Conservation (phyloP, 768 basidiomycete genomes). For the Guyanaporus albipodus region DNA sequence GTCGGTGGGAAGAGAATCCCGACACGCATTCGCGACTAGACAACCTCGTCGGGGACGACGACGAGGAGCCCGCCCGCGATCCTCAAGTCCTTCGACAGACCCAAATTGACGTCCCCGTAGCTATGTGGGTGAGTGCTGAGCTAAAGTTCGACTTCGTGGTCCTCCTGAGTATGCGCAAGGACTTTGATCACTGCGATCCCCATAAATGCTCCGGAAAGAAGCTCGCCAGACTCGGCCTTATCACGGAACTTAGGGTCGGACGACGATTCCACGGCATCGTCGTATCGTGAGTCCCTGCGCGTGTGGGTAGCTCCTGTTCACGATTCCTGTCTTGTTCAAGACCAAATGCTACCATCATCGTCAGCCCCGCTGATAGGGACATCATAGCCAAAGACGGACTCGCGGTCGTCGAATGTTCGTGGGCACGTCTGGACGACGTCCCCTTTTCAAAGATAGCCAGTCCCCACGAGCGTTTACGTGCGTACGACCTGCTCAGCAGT, state of each 20-base stretch:
- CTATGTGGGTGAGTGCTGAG: slow-evolving; percentile 83
- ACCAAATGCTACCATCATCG: slow-evolving; percentile 74
- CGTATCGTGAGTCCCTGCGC: slow-evolving; percentile 68
- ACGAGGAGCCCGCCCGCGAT: background rate
- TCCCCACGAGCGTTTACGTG: slow-evolving; percentile 87
- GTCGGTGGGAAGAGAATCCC: background rate
- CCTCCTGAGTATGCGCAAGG: slow-evolving; percentile 42
- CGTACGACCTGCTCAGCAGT: slow-evolving; percentile 29
- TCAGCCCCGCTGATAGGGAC: slow-evolving; percentile 82
- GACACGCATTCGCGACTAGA: background rate
- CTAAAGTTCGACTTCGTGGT: background rate
- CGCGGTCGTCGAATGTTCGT: slow-evolving; percentile 98
- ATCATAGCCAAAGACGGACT: slow-evolving; percentile 71
- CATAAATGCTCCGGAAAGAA: slow-evolving; percentile 86
- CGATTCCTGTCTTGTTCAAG: slow-evolving; percentile 37
- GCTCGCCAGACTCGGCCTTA: slow-evolving; percentile 78
- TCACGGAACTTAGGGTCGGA: slow-evolving; percentile 80
- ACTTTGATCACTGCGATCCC: slow-evolving; percentile 98
- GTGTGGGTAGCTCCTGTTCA: background rate
- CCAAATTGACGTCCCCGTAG: slow-evolving; percentile 62
- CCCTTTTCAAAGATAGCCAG: slow-evolving; percentile 93
- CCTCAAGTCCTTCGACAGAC: background rate
- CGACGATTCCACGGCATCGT: slow-evolving; percentile 88
- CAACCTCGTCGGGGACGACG: background rate
- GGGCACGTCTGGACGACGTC: slow-evolving; percentile 93